A percentile compares a stretch with the other conserved stretches of the same genome.
Conservation (phyloP, 2,329 filamentous ascomycete species). For the Phaeoacremonium minimum region DNA sequence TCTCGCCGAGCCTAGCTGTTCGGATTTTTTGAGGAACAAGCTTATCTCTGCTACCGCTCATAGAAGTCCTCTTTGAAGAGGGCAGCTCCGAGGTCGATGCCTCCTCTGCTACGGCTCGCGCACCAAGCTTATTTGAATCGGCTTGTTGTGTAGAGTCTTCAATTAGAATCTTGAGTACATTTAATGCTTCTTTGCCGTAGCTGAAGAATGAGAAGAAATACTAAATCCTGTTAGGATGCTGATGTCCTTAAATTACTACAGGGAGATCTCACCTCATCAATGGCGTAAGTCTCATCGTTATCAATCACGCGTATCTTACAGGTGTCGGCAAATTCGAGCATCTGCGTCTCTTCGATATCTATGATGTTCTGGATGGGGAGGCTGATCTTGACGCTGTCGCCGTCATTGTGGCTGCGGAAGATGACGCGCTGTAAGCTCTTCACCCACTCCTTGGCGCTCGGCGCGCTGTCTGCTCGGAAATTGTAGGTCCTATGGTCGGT, state of each 20-base stretch:
- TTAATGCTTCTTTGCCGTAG: slow-evolving; percentile 77
- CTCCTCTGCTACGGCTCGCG: slow-evolving; percentile 8
- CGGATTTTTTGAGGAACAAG: slow-evolving; percentile 22
- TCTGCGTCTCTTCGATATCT: slow-evolving; percentile 86
- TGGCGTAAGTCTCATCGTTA: slow-evolving; percentile 88
- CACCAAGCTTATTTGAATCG: slow-evolving; percentile 16
- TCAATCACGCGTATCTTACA: slow-evolving; percentile 91
- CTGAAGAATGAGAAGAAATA: slow-evolving; percentile 98
- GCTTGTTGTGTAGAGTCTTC: slow-evolving; percentile 51
- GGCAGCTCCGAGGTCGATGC: not conserved
- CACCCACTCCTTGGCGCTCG: slow-evolving; percentile 94
- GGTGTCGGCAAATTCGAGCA: slow-evolving; percentile 88
- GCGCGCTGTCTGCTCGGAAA: slow-evolving; percentile 82
- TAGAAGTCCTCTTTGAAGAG: slow-evolving; percentile 13
- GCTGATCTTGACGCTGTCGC: slow-evolving; percentile 94
- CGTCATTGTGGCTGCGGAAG: slow-evolving; percentile 92
- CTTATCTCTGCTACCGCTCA: slow-evolving; percentile 7
- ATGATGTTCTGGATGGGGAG: slow-evolving; percentile 84
- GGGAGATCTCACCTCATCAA: slow-evolving; percentile 71
- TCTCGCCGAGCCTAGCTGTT: slow-evolving; percentile 43
- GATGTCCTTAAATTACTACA: not conserved
- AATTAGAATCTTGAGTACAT: slow-evolving; percentile 69
- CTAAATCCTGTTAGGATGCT: slow-evolving; percentile 35
- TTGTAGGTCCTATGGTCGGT: slow-evolving; percentile 81
- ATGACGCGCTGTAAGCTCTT: slow-evolving; percentile 91